phyloP scores from a whole-genome alignment of 225 moss, liverwort and hornwort genomes.

The Rhytidiadelphus loreus region DNA sequence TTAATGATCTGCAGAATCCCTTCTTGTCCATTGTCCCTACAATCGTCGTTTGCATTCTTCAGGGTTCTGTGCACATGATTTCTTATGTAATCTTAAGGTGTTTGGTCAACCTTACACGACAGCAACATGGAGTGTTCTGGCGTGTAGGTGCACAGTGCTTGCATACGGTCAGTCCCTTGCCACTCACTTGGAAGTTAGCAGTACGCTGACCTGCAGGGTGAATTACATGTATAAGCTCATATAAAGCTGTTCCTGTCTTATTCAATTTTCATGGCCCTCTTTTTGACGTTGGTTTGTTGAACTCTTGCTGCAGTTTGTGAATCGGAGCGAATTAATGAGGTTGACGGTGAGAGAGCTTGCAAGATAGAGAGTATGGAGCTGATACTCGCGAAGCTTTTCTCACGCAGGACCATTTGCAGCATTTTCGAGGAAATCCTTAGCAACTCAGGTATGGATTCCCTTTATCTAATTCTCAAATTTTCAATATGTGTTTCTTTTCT shows the following conservation, averaged over 20 bases:
- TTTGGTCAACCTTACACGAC: neutral
- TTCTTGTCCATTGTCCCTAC: neutral
- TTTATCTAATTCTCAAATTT: neutral
- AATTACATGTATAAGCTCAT: neutral
- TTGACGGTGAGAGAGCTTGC: neutral
- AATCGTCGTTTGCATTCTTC: neutral
- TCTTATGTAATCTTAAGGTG: neutral
- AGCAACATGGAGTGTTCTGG: neutral
- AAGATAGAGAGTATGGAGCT: conserved; percentile 10
- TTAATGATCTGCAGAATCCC: neutral
- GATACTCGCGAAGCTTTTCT: neutral
- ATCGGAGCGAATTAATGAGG: neutral
- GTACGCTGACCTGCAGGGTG: neutral
- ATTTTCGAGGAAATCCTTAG: neutral
- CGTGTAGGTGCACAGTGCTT: neutral
- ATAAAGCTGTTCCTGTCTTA: neutral
- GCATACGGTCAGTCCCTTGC: neutral
- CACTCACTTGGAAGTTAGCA: neutral
- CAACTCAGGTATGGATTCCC: conserved; percentile 2
- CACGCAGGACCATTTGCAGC: neutral
- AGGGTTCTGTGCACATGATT: neutral
- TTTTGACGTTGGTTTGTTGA: neutral
- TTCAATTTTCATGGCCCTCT: neutral
- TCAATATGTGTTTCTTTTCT: neutral
- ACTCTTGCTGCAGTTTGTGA: conserved; percentile 2